These are phyloP conservation scores for Cytospora leucostoma DNA, from an alignment of 2,329 filamentous ascomycete species.

Conservation along the genomic window DNA sequence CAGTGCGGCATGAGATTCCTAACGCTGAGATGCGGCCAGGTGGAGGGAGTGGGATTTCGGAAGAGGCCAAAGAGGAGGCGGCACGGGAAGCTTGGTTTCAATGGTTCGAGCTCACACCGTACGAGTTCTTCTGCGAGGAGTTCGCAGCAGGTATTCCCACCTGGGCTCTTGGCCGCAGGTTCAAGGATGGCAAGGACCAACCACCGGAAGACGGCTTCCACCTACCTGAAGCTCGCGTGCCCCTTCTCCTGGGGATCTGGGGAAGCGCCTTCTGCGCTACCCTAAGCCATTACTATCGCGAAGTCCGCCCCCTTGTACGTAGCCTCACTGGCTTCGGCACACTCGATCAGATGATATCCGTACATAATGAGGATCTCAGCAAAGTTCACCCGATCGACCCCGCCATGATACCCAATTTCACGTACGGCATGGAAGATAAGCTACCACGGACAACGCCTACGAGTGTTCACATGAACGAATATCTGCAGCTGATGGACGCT, in stretches of 20 bases:
- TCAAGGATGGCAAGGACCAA: conserved; percentile 69
- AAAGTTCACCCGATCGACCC: conserved; percentile 96
- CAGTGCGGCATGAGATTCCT: conserved; percentile 93
- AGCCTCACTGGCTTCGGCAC: conserved; percentile 73
- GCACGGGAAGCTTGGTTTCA: conserved; percentile 87
- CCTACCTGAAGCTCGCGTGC: conserved; percentile 80
- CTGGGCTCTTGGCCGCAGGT: conserved; percentile 86
- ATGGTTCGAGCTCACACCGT: conserved; percentile 95
- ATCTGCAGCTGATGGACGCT: conserved; percentile 89
- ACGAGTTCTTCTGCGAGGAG: conserved; percentile 95
- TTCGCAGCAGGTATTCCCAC: conserved; percentile 89
- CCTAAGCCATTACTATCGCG: conserved; percentile 91
- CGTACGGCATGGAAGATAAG: conserved; percentile 74
- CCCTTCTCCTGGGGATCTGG: conserved; percentile 90
- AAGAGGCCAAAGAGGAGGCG: conserved; percentile 54
- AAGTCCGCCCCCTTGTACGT: conserved; percentile 80
- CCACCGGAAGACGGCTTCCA: conserved; percentile 66
- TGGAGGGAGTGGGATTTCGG: conserved; percentile 38
- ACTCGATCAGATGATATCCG: conserved; percentile 80
- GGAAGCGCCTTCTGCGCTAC: conserved; percentile 96
- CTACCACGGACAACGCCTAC: conserved; percentile 77
- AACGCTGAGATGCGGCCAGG: conserved; percentile 50
- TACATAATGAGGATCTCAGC: conserved; percentile 78
- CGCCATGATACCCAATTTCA: conserved; percentile 86
- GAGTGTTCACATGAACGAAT: conserved; percentile 68